Evolutionary conservation across 306 rosid genomes (phyloP).

Genomic region (Trifolium dubium): DNA sequence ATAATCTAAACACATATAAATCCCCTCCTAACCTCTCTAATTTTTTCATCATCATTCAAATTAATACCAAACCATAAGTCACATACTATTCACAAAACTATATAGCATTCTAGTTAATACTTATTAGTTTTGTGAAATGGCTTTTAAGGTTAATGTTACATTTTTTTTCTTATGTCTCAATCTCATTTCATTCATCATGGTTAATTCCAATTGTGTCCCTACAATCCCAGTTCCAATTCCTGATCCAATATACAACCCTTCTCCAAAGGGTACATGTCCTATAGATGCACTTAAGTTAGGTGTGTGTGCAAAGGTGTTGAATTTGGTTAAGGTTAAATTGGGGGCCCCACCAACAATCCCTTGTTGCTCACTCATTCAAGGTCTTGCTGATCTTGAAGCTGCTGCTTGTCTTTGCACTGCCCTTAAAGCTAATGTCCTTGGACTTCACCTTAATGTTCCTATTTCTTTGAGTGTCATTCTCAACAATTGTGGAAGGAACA

Average conservation of each 20-base stretch:
- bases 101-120: neutral
- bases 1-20: constrained; percentile 31
- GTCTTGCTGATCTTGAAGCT: constrained; percentile 54
- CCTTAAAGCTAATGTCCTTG: constrained; percentile 55
- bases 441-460: constrained; percentile 57
- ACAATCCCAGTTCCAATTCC: neutral
- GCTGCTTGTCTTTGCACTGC: constrained; percentile 71
- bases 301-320: constrained; percentile 56
- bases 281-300: constrained; percentile 54
- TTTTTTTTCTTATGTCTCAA: constrained; percentile 36
- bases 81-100: constrained; percentile 17
- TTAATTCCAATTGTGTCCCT: constrained; percentile 33
- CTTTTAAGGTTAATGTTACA: constrained; percentile 23
- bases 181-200: constrained; percentile 35
- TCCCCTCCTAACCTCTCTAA: constrained; percentile 12
- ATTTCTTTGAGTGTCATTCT: constrained; percentile 55
- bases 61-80: neutral
- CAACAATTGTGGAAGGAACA: constrained; percentile 58
- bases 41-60: constrained; percentile 14
- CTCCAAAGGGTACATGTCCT: constrained; percentile 45
- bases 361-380: constrained; percentile 56
- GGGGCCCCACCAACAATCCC: constrained; percentile 59
- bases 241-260: constrained; percentile 2
- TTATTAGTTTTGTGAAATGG: constrained; percentile 21
- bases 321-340: constrained; percentile 40